Evolutionary conservation across 1,284 basidiomycete species (phyloP).

Genomic region (Rhodotorula glutinis): DNA sequence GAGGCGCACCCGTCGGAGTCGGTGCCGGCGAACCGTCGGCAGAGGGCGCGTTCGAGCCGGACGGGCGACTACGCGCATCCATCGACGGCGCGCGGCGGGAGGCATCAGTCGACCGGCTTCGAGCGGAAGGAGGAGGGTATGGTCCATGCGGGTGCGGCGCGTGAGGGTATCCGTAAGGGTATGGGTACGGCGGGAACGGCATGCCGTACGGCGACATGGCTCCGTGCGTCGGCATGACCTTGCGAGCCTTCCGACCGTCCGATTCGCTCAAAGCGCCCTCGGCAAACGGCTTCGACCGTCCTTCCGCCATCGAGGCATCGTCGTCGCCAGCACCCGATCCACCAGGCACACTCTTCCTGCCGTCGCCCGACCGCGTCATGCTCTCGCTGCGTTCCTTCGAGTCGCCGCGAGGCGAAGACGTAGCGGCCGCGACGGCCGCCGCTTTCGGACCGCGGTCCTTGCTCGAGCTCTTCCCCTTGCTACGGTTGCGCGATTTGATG

Average conservation of each 20-base stretch:
- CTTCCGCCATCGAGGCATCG: conserved; percentile 22
- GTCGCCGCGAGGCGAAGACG: neutral
- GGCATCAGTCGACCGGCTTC: conserved; percentile 31
- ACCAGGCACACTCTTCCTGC: conserved; percentile 34
- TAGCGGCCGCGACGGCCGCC: conserved; percentile 3
- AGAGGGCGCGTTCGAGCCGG: conserved; percentile 1
- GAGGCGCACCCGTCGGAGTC: conserved; percentile 4
- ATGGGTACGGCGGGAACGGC: conserved; percentile 31
- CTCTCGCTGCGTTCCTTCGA: conserved; percentile 37
- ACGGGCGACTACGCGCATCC: conserved; percentile 25
- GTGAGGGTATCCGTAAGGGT: conserved; percentile 27
- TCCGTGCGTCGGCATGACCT: conserved; percentile 15
- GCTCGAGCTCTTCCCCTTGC: conserved; percentile 43
- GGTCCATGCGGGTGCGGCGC: conserved; percentile 31
- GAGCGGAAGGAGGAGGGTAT: conserved; percentile 33
- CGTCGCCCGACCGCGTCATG: conserved; percentile 22
- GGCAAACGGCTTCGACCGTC: conserved; percentile 23
- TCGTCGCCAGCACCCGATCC: conserved; percentile 31
- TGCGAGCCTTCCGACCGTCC: conserved; percentile 30
- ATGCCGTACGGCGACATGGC: conserved; percentile 28
- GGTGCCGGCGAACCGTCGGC: conserved; percentile 3
- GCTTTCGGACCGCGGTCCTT: conserved; percentile 34
- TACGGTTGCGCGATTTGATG: conserved; percentile 46
- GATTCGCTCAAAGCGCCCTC: conserved; percentile 17
- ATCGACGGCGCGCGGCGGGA: conserved; percentile 26